These are phyloP conservation scores for Fraxinus albicans DNA, from an alignment of 305 asterid species.

Conservation along the genomic window DNA sequence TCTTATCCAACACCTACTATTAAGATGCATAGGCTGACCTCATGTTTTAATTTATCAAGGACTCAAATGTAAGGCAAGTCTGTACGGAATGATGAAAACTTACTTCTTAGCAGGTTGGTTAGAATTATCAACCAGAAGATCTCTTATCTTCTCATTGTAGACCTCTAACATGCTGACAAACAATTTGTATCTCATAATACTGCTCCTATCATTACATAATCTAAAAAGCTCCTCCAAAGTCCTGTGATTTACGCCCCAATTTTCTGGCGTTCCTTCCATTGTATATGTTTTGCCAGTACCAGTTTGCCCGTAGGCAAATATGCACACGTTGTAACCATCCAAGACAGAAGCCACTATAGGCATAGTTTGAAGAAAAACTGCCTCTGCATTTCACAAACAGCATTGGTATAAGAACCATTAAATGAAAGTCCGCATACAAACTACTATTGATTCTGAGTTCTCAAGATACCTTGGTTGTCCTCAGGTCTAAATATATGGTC, in stretches of 20 bases:
- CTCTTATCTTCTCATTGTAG: constrained; percentile 93
- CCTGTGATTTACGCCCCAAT: constrained; percentile 87
- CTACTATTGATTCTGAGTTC: neutral
- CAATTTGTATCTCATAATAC: constrained; percentile 63
- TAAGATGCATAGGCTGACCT: neutral
- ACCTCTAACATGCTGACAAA: constrained; percentile 95
- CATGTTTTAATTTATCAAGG: neutral
- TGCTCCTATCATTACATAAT: constrained; percentile 60
- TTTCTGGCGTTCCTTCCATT: constrained; percentile 94
- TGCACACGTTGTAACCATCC: constrained; percentile 94
- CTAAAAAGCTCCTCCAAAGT: constrained; percentile 81
- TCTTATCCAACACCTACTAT: neutral
- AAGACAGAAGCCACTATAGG: constrained; percentile 88
- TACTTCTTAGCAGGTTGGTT: constrained; percentile 80
- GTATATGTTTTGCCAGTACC: constrained; percentile 96
- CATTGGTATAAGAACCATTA: constrained; percentile 4
- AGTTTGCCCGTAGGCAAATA: constrained; percentile 96
- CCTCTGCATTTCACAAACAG: constrained; percentile 48
- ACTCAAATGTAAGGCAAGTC: constrained; percentile 14
- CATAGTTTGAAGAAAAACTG: constrained; percentile 65
- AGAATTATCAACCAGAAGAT: constrained; percentile 75
- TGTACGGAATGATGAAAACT: constrained; percentile 31
- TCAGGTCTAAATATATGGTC: constrained; percentile 78
- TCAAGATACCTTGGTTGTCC: constrained; percentile 68
- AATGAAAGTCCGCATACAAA: neutral